phyloP scores from a whole-genome alignment of 1,284 basidiomycete genomes.

The Leccinum pachyderme region DNA sequence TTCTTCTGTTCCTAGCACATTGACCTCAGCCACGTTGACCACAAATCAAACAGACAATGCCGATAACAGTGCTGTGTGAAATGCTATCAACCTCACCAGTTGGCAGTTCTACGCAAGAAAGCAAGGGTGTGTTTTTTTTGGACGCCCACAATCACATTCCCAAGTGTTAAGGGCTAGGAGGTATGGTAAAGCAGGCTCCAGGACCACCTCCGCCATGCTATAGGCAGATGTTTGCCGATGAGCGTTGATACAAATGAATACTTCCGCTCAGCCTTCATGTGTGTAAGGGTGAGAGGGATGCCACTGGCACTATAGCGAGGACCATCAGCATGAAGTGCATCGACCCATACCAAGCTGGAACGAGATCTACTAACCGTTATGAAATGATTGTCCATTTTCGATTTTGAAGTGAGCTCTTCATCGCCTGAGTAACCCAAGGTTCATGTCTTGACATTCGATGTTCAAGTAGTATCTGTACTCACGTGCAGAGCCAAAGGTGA shows the following conservation, averaged over 20 bases:
- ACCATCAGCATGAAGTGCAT: no score
- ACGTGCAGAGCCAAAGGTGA: no score
- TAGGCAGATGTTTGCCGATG: no score
- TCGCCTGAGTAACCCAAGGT: no score
- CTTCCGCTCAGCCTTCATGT: neutral
- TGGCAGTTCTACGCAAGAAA: slow-evolving; percentile 58
- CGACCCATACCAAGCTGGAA: no score
- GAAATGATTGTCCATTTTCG: no score
- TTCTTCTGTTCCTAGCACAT: slow-evolving; percentile 40
- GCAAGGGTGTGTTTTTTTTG: neutral
- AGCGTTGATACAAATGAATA: neutral
- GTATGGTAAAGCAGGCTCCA: no score
- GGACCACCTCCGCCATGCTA: neutral
- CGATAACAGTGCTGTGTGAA: slow-evolving; percentile 76
- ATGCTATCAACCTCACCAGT: slow-evolving; percentile 64
- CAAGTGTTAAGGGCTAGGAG: neutral
- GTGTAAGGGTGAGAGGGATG: slow-evolving; percentile 8
- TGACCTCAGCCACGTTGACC: slow-evolving; percentile 5
- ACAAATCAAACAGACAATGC: slow-evolving; percentile 35
- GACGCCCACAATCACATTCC: neutral
- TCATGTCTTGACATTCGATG: no score
- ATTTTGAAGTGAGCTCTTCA: no score
- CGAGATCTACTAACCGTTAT: no score
- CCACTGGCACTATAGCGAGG: no score
- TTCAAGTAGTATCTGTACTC: no score